Base-by-base conservation (phyloP, 1,284 basidiomycete genomes). In the Cutaneotrichosporon sp. region DNA sequence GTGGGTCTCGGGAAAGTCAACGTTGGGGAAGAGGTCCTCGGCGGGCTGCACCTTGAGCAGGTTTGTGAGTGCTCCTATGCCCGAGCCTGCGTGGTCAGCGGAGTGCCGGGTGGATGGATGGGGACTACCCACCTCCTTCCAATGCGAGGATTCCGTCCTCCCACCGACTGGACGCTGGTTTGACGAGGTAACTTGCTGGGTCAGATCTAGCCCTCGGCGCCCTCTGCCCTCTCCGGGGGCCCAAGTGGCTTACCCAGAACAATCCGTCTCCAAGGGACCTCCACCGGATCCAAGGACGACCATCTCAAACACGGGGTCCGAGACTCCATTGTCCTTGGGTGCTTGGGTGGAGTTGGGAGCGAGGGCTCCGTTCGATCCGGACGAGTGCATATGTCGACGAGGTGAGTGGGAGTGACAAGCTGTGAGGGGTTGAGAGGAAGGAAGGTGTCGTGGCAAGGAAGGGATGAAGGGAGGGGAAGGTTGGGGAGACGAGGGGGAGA, bases 121-220 rank as follows among this genome's bases (percentile, higher is more conserved):
- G n/a, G n/a, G n/a, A n/a, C n/a, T n/a, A n/a, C 77, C 54, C n/a
- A 80, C 79, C 79, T 50, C 78, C 79, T 63, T 80, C 79, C 3
- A 80, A 51, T 6, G 69, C 73, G 7, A 80, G 33, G 29, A 78
- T 63, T 4, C 79, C 78, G 52, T 79, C 76, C 57, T 78, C 75
- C 77, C 77, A 80, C 4, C 56, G 47, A n/a, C 59, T 64, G 1
- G 47, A 31, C 10, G 63, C 60, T 1, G 77, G 72, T 63, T 80
- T 79, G 53, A 79, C 64, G 7, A 79, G 67, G 54, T 79, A 80
- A 22, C 73, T 76, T 52, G 34, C 22, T 3, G 3, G 16, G 22
- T 36, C 29, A 50, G 45, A 33, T 29, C 9, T 9, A 29, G 29
- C 29, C 10, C 9, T 18, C 16, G 14, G 8, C 14, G 13, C 45